Evolutionary conservation across 2,329 filamentous ascomycete species (phyloP), one percentile per base, ranked within the genome.

Genomic region (Coniochaeta ligniaria): DNA sequence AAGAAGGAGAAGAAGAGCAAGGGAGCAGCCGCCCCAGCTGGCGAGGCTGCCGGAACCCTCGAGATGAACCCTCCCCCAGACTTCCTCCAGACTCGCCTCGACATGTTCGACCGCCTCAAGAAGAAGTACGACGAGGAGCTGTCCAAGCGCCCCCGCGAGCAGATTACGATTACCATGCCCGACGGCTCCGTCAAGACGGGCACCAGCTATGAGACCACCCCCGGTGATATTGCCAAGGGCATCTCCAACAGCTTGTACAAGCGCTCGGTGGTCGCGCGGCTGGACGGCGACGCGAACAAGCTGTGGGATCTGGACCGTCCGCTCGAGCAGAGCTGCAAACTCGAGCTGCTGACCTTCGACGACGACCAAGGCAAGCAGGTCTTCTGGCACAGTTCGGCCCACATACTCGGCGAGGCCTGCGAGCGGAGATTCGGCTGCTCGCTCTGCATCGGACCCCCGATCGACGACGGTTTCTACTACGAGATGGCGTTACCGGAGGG

Each of bases 281-380:
- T 98, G 41, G 88, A 98, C 69, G 91, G 89, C 60, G 82, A 86
- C 70, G 71, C 74, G 60, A 76, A 80, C 61, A 83, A 91, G 71
- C 80, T 98, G 12, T 99, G 94, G 95, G 95, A 99, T 77, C 78
- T 99, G 66, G 91, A 94, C 70, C 83, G 95, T 60, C 94, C 94
- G 6, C 78, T 99, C 38, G 95, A 98, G 80, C 87, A 86, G 76
- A 91, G 88, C 78, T 95, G 91, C 79, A 89, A 85, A 67, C 83
- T 99, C 31, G 89, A 93, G 70, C 82, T 97, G 59, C 82, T 98
- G 64, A 87, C 90, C 65, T 99, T 98, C 78, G 89, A 73, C 70
- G 75, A 83, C 65, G 78, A 81, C 57, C 71, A 90, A 76, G 94
- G 92, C 69, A 93, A 95, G 78, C 91, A 91, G 74, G 94, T 98